Evolutionary conservation across 169 alveolate genomes (phyloP).

Genomic region (Babesia sp.): DNA sequence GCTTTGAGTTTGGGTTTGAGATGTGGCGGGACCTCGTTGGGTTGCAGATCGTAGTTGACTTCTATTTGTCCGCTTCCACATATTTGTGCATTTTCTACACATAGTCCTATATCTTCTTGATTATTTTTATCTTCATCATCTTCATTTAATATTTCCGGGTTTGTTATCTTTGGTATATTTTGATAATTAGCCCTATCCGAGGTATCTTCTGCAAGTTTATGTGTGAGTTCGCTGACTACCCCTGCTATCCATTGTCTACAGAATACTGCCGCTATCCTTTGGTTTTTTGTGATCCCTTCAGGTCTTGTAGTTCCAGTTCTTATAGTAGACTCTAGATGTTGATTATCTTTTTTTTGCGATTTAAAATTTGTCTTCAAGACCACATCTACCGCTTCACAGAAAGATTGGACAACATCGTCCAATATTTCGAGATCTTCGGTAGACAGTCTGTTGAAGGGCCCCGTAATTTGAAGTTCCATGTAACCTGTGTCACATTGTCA

Average conservation of each 20-base stretch:
- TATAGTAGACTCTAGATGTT: neutral
- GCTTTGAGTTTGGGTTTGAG: conserved; percentile 62
- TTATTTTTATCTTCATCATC: conserved; percentile 11
- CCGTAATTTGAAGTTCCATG: conserved; percentile 49
- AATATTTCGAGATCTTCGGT: conserved; percentile 45
- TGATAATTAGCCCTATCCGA: conserved; percentile 25
- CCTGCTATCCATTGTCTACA: conserved; percentile 68
- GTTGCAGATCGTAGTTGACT: conserved; percentile 51
- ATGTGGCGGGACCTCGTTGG: conserved; percentile 25
- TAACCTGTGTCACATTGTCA: neutral
- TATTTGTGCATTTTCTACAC: conserved; percentile 62
- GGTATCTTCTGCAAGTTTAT: conserved; percentile 33
- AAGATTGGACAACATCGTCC: conserved; percentile 61
- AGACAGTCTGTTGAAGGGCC: conserved; percentile 43
- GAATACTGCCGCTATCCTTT: conserved; percentile 61
- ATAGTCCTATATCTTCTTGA: conserved; percentile 53
- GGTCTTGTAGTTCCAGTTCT: conserved; percentile 3
- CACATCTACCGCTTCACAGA: conserved; percentile 57
- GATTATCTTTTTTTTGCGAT: conserved; percentile 28
- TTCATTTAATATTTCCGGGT: conserved; percentile 47
- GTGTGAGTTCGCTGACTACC: conserved; percentile 45
- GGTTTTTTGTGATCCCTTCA: conserved; percentile 48
- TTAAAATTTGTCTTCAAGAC: conserved; percentile 57
- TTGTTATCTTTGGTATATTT: neutral
- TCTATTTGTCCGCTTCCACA: conserved; percentile 63